Base-by-base conservation (phyloP, 345 rosid species). In the Eutrema japonicum region DNA sequence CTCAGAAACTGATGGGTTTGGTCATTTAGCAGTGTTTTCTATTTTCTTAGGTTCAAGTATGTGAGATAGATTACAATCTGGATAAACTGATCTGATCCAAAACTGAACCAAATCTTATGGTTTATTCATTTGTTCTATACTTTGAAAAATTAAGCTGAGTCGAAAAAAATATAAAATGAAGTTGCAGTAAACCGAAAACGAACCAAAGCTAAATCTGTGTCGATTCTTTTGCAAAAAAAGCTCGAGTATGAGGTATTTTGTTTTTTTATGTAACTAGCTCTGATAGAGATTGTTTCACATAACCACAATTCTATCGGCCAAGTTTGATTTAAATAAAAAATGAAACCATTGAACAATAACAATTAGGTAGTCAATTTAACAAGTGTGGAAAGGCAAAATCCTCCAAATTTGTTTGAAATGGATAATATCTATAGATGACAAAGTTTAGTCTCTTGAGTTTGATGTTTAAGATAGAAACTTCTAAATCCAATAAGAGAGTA, bases 381-480 rank as follows among this genome's bases (percentile, higher is more conserved):
- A 47, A 46, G 26, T 45, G 49, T 9, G 26, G 51, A 7, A 47
- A 14, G 26, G 26, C 10, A 2, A 48, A 48, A 48, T 16, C 22
- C 33, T 49, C 51, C 11, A 22, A 53, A 47, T 9, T 14, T 52
- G 10, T 51, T 67, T 1, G 18, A 14, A 27, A 4, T 43, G 2
- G n/a, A 43, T 5, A 9, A 18, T 35, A 2, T 6, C 0, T 51
- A 22, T 14, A 32, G 3, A 16, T 22, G 38, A 54, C 37, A 32
- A 13, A 37, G 12, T 38, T 26, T 1, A 41, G 36, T 38, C 46
- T 30, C 41, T 16, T 18, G 70, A 52, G 63, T 36, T 6, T 43
- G 71, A 46, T 55, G 71, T 73, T 16, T 36, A 46, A 8, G 71
- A 47, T 37, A 29, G 51, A 7, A 29, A 65, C 72, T 48, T 56